Evolutionary conservation across 345 rosid genomes (phyloP).

Genomic region (Hypericum perforatum): DNA sequence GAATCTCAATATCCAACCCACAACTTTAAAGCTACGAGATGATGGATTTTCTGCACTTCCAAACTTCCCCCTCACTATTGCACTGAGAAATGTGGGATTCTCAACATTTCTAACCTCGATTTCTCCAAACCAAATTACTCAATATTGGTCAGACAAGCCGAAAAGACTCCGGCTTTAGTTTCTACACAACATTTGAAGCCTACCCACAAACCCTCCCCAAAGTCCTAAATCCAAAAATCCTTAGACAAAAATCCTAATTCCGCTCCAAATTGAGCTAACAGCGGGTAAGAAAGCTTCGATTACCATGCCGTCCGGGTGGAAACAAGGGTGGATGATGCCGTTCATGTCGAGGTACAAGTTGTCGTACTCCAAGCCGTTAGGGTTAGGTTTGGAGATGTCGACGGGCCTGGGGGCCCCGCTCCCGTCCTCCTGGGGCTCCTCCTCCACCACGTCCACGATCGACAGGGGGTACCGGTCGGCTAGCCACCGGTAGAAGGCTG

Average conservation of each 20-base stretch:
- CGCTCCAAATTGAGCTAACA: background rate
- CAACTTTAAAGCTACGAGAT: no score
- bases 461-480: slow-evolving; percentile 87
- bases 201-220: no score
- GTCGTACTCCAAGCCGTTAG: slow-evolving; percentile 85
- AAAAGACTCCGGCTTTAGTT: no score
- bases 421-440: slow-evolving; percentile 37
- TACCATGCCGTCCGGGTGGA: slow-evolving; percentile 97
- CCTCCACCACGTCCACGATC: slow-evolving; percentile 73
- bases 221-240: background rate
- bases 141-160: no score
- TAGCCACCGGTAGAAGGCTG: slow-evolving; percentile 93
- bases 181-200: no score
- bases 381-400: slow-evolving; percentile 73
- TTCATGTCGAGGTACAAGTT: slow-evolving; percentile 93
- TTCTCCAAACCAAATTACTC: no score
- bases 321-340: slow-evolving; percentile 92
- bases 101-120: no score
- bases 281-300: background rate
- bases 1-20: no score
- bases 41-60: no score
- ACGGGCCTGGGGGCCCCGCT: slow-evolving; percentile 33
- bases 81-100: no score
- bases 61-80: no score
- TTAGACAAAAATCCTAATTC: background rate